Evolutionary conservation across 768 basidiomycete genomes (phyloP), one percentile per base, ranked within the genome.

Genomic region (Collybia sp.): DNA sequence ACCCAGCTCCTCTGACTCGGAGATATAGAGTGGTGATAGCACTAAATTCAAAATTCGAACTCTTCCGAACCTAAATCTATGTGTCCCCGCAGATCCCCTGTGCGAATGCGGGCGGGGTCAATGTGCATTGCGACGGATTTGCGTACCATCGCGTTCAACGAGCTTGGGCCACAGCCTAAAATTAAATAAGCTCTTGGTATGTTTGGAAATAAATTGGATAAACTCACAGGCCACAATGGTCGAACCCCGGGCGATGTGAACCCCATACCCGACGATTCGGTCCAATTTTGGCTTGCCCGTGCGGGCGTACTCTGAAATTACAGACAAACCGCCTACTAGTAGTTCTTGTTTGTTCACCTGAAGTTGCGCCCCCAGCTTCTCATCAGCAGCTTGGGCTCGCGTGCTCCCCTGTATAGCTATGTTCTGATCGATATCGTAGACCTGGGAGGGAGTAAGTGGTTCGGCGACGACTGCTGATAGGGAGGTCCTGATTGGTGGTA

Each of bases 221-320:
- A 25, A n/a, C 85, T 69, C 55, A 87, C 86, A 87, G 11, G 81
- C 83, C 40, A 90, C 86, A 38, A 82, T 67, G 46, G 85, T 58
- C 11, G 76, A 67, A 13, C 84, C 84, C 49, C 63, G 55, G 25
- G 83, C 72, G 12, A 55, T 55, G 39, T 75, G 67, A 2, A 86
- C 76, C 62, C 89, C 88, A 46, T 86, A 83, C 20, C 73, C 71
- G 17, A 88, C 55, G 30, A 88, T 76, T 45, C 70, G 63, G 34
- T 78, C 75, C 34, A 90, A 56, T 53, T 75, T 80, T 18, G 88
- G 88, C 56, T 79, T 76, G 2, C 88, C 88, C 3, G 76, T 74
- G 38, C 80, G 67, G 20, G 80, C 82, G 46, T 76, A 68, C 63
- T 88, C 86, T 6, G 82, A 68, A 39, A 88, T 69, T 17, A 75